A percentile compares a stretch with the other conserved stretches of the same genome.
Evolutionary conservation across 1,284 basidiomycete genomes (phyloP).

Genomic region (Macrocystidia cucumis): DNA sequence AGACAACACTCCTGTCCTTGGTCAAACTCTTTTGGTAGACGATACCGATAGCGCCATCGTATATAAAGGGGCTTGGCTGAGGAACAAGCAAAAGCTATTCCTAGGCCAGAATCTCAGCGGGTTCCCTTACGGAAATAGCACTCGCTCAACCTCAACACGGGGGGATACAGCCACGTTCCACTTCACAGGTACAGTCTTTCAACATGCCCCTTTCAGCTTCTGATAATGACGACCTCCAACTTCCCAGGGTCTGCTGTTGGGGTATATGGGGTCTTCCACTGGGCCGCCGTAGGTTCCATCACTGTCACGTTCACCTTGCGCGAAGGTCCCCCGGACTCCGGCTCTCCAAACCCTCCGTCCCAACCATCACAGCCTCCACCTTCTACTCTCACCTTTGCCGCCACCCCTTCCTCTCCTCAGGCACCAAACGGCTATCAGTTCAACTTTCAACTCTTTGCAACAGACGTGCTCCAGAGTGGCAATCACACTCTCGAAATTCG

Average conservation of each 20-base stretch:
- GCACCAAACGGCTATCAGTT: slow-evolving; percentile 4
- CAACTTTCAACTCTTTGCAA: slow-evolving; percentile 11
- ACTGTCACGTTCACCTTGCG: slow-evolving; percentile 12
- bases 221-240: too few relatives aligned
- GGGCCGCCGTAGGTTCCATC: slow-evolving; percentile 10
- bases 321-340: too few relatives aligned
- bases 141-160: slow-evolving; percentile 1
- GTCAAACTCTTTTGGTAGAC: slow-evolving; percentile 9
- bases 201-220: too few relatives aligned
- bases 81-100: slow-evolving; percentile 1
- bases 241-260: slow-evolving; percentile 11
- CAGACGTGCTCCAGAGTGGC: slow-evolving; percentile 8
- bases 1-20: slow-evolving; percentile 4
- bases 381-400: slow-evolving; percentile 6
- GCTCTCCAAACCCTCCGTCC: too few relatives aligned
- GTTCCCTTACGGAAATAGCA: slow-evolving; percentile 6
- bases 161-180: slow-evolving; percentile 10
- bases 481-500: slow-evolving; percentile 13
- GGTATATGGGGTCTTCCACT: slow-evolving; percentile 13
- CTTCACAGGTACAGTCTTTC: slow-evolving; percentile 8
- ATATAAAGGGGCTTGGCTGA: slow-evolving; percentile 8
- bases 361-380: slow-evolving; percentile 10
- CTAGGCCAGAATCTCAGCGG: slow-evolving; percentile 1
- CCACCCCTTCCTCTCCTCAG: slow-evolving; percentile 8
- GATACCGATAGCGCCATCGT: slow-evolving; percentile 8